These are phyloP conservation scores for Salisapilia sapeloensis DNA, from an alignment of 352 stramenopile species.

Conservation along the genomic window DNA sequence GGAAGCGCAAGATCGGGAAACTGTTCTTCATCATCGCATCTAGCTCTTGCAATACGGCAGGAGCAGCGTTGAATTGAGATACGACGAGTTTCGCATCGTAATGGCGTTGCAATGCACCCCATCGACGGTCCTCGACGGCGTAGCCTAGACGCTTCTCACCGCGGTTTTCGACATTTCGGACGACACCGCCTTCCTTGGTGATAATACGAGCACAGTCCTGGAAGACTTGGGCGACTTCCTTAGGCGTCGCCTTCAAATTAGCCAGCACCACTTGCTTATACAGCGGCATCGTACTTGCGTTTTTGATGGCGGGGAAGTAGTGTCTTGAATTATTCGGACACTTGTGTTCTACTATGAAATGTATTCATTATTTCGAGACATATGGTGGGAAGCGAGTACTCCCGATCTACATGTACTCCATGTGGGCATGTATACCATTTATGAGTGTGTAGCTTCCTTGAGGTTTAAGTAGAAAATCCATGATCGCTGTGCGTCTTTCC, in stretches of 20 bases:
- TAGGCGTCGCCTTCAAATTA: slow-evolving; percentile 75
- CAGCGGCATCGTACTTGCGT: slow-evolving; percentile 65
- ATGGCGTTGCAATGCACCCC: slow-evolving; percentile 71
- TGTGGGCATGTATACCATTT: too few species aligned
- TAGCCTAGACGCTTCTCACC: slow-evolving; percentile 72
- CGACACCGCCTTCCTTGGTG: slow-evolving; percentile 44
- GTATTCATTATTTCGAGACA: too few species aligned
- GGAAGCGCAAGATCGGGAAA: slow-evolving; percentile 72
- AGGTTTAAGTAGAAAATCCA: too few species aligned
- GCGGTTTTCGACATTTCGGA: slow-evolving; percentile 62
- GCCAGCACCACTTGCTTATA: slow-evolving; percentile 83
- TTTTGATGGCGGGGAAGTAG: too few species aligned
- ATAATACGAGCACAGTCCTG: slow-evolving; percentile 65
- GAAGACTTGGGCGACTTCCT: slow-evolving; percentile 68
- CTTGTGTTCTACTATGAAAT: too few species aligned
- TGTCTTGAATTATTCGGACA: too few species aligned
- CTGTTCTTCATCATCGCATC: slow-evolving; percentile 75
- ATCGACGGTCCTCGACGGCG: slow-evolving; percentile 69
- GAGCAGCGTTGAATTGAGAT: slow-evolving; percentile 72
- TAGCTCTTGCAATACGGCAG: slow-evolving; percentile 39
- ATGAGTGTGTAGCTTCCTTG: too few species aligned
- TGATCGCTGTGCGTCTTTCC: too few species aligned
- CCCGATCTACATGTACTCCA: too few species aligned
- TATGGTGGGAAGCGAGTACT: too few species aligned
- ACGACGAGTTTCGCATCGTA: slow-evolving; percentile 78